Evolutionary conservation across 768 basidiomycete species (phyloP).

Genomic region (Lepiota venenata): DNA sequence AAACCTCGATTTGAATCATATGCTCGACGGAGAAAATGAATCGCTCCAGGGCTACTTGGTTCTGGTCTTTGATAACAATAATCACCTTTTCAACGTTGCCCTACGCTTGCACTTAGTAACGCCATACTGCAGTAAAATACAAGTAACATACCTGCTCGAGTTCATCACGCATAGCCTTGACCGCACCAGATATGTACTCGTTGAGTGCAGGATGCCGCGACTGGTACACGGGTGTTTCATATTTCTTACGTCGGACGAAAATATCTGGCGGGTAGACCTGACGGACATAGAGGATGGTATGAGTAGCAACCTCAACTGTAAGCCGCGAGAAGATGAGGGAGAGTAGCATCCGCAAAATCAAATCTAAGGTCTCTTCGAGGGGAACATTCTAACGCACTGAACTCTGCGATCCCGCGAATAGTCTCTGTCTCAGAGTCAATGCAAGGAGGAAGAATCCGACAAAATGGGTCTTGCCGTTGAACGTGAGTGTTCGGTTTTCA

Average conservation of each 20-base stretch:
- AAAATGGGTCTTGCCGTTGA: constrained; percentile 25
- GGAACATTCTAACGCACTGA: constrained; percentile 44
- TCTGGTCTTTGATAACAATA: constrained; percentile 79
- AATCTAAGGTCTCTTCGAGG: neutral
- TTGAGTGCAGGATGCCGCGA: constrained; percentile 89
- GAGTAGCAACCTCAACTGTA: constrained; percentile 90
- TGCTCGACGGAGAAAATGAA: constrained; percentile 86
- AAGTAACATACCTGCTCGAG: constrained; percentile 50
- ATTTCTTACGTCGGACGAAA: constrained; percentile 86
- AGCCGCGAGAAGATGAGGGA: neutral
- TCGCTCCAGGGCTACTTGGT: constrained; percentile 81
- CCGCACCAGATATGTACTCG: constrained; percentile 85
- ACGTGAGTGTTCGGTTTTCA: constrained; percentile 18
- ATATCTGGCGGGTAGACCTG: constrained; percentile 88
- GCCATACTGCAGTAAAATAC: neutral
- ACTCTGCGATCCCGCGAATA: constrained; percentile 63
- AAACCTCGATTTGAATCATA: constrained; percentile 70
- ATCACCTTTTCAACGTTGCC: constrained; percentile 79
- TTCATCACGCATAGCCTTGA: constrained; percentile 81
- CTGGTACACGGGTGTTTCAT: constrained; percentile 88
- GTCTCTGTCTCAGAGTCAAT: constrained; percentile 41
- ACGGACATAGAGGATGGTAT: constrained; percentile 87
- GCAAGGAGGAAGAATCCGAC: neutral
- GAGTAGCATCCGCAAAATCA: neutral
- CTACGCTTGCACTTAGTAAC: constrained; percentile 32